Percentiles rank a stretch among this genome's conserved stretches.
phyloP scores from a whole-genome alignment of 2,329 filamentous ascomycete species.

The Cercospora berteroae region DNA sequence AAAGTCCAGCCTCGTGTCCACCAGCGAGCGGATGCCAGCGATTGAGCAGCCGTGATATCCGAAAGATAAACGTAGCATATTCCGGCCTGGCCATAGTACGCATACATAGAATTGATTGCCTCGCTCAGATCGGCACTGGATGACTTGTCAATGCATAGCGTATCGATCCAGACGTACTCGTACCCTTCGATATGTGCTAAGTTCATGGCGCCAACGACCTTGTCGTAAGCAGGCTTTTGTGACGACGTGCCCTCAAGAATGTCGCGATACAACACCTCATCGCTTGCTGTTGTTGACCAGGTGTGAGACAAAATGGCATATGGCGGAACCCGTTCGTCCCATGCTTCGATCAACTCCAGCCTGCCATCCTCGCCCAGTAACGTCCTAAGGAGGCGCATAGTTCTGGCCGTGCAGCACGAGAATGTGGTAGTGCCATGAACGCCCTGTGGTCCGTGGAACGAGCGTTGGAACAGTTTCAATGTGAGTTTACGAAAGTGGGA shows the following conservation, averaged over 20 bases:
- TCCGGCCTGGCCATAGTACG: not conserved
- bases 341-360: not conserved
- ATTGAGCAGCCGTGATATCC: not conserved
- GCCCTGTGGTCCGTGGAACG: too few species aligned
- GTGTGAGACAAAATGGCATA: not conserved
- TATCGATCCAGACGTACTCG: not conserved
- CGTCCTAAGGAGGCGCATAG: not conserved
- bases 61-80: not conserved
- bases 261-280: not conserved
- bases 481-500: too few species aligned
- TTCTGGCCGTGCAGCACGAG: too few species aligned
- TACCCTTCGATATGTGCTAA: not conserved
- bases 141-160: not conserved
- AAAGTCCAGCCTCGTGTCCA: constrained; percentile 1
- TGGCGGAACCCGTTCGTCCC: not conserved
- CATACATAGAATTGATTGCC: not conserved
- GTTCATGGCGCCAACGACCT: not conserved
- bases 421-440: too few species aligned
- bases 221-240: not conserved
- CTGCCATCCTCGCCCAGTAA: not conserved
- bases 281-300: not conserved
- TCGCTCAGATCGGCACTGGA: not conserved
- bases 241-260: not conserved
- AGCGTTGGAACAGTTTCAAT: too few species aligned
- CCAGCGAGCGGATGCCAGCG: not conserved